phyloP scores from a whole-genome alignment of 257 asterid species.

The Solanum gracilifrons region DNA sequence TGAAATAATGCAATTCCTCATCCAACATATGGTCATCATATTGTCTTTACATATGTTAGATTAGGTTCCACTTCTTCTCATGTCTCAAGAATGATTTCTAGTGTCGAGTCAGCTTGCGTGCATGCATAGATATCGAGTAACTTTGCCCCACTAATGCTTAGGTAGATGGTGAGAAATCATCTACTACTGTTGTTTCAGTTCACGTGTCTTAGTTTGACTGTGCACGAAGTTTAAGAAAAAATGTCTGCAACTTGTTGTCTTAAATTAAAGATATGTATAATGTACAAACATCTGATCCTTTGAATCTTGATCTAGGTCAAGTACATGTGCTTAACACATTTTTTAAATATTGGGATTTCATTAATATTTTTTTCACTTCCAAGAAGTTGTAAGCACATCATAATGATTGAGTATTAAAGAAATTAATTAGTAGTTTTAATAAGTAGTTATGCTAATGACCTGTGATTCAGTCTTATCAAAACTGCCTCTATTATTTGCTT shows the following conservation, averaged over 20 bases:
- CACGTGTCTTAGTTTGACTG: neutral
- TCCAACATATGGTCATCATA: neutral
- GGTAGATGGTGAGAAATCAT: neutral
- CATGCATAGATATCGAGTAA: neutral
- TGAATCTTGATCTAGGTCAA: constrained; percentile 2
- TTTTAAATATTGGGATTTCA: neutral
- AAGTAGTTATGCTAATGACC: neutral
- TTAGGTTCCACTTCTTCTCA: constrained; percentile 3
- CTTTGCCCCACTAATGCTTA: neutral
- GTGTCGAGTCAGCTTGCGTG: neutral
- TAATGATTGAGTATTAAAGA: constrained; percentile 3
- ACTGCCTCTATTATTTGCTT: neutral
- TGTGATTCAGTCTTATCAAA: neutral
- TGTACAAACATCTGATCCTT: neutral
- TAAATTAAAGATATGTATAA: neutral
- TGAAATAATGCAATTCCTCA: neutral
- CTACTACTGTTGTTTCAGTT: neutral
- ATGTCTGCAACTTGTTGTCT: rapidly evolving
- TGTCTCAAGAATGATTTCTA: neutral
- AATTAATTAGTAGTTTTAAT: neutral
- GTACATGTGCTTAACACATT: neutral
- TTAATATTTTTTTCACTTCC: neutral
- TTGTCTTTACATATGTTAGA: neutral
- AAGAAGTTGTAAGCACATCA: neutral
- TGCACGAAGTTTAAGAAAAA: neutral